Evolutionary conservation across 1,284 basidiomycete genomes (phyloP).

Genomic region (Anthracocystis walkeri): DNA sequence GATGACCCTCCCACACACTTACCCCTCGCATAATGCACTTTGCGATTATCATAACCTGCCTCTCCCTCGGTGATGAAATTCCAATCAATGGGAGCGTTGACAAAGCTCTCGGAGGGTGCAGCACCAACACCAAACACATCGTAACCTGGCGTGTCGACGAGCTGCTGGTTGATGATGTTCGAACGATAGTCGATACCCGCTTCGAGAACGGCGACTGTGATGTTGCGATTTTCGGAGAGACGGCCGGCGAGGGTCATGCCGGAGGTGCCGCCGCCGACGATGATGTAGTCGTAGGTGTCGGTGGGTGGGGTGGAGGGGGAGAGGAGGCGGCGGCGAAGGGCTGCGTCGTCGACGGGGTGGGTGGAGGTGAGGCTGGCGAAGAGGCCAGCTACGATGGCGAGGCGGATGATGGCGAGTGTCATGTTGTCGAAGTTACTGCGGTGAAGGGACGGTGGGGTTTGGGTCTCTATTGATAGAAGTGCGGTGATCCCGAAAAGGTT

Average conservation of each 20-base stretch:
- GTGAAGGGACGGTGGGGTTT: not conserved
- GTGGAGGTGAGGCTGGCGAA: slow-evolving; percentile 15
- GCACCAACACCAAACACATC: slow-evolving; percentile 46
- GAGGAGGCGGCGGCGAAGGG: slow-evolving; percentile 4
- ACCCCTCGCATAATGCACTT: slow-evolving; percentile 52
- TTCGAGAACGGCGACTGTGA: slow-evolving; percentile 59
- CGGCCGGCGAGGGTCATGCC: slow-evolving; percentile 57
- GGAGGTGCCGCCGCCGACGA: slow-evolving; percentile 56
- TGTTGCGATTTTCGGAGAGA: slow-evolving; percentile 47
- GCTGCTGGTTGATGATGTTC: slow-evolving; percentile 34
- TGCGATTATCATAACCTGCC: slow-evolving; percentile 44
- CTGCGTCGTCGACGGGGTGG: slow-evolving; percentile 4
- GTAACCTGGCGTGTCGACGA: slow-evolving; percentile 48
- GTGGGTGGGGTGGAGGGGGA: not conserved
- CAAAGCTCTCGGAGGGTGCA: slow-evolving; percentile 12
- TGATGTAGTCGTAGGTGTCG: slow-evolving; percentile 53
- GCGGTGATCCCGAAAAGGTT: not conserved
- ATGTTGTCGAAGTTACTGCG: not conserved
- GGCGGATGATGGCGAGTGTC: slow-evolving; percentile 13
- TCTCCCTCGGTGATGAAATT: slow-evolving; percentile 46
- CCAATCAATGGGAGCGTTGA: slow-evolving; percentile 48
- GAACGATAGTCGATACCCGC: slow-evolving; percentile 53
- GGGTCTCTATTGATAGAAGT: not conserved
- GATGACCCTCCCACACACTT: slow-evolving; percentile 56
- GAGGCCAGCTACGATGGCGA: slow-evolving; percentile 23